Base-by-base conservation (phyloP, 1,284 basidiomycete genomes). In the Apiotrichum gracile region DNA sequence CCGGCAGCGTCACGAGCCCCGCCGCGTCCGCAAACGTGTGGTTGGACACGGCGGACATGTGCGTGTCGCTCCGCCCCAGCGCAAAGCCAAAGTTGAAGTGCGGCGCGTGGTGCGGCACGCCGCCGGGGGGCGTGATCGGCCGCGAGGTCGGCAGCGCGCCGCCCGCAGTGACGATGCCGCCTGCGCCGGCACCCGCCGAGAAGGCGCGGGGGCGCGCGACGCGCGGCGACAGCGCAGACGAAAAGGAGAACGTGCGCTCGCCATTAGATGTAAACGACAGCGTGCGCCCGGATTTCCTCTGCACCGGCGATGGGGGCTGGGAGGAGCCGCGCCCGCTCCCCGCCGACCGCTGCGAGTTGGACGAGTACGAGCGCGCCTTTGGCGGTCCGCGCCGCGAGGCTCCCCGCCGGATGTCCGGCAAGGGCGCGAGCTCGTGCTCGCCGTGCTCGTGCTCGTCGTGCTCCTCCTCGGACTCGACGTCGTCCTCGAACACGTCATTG, bases 11-110 rank as follows among this genome's bases (percentile, higher is more conserved):
- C 34, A 60, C 51, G 21, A 60, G 51, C 14, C 45, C 40, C 21
- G 45, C 49, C 3, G 58, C 45, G 33, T 60, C 58, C 19, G 43
- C 49, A 27, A 56, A 60, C 0, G 62, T 61, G 9, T 51, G 45
- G 41, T 61, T 61, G 24, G 55, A 57, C 14, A 46, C 34, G 33
- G 31, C 26, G 7, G 47, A 52, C 17, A 62, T 21, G 29, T 56
- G 49, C 19, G 59, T 60, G 13, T 48, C 33, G n/a, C 58, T 54
- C 2, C 43, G 57, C n/a, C 53, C 40, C 10, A 65, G 52, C n/a
- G n/a, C n/a, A 4, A 54, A 47, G 1, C 42, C 22, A 38, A 61
- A 56, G 27, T 47, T 24, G 2, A 29, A n/a, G 3, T 14, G 10
- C 21, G 39, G 17, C 26, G 38, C 12, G 14, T 10, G 26, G 38